These are phyloP conservation scores for Corylus avellana DNA, from an alignment of 306 rosid genomes.

Conservation along the genomic window DNA sequence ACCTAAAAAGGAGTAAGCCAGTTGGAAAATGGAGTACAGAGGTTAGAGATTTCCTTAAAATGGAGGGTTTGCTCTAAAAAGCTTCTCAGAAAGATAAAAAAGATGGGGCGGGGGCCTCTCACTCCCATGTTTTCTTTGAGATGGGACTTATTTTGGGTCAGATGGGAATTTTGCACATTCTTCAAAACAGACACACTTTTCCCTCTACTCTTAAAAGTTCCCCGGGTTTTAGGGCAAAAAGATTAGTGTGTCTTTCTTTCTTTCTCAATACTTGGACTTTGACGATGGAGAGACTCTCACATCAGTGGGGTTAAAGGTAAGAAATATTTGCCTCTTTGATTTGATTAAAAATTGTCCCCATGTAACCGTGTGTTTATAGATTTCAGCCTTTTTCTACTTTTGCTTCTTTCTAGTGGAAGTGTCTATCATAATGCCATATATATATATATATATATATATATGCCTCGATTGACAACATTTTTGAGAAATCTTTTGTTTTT, in stretches of 20 bases:
- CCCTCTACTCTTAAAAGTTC: slow-evolving; percentile 51
- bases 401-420: slow-evolving; percentile 35
- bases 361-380: not conserved
- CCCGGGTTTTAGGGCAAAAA: slow-evolving; percentile 89
- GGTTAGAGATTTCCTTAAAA: slow-evolving; percentile 36
- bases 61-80: slow-evolving; percentile 24
- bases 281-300: slow-evolving; percentile 29
- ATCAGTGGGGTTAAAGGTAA: slow-evolving; percentile 34
- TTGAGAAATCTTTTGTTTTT: too few species aligned
- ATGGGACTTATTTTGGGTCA: slow-evolving; percentile 32
- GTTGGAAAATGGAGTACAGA: slow-evolving; percentile 21
- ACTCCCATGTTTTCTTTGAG: not conserved
- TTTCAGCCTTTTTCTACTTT: slow-evolving; percentile 38
- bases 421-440: not conserved
- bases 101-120: slow-evolving; percentile 21
- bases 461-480: too few species aligned
- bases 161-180: slow-evolving; percentile 63
- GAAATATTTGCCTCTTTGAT: slow-evolving; percentile 24
- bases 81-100: slow-evolving; percentile 10
- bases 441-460: too few species aligned
- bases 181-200: slow-evolving; percentile 60
- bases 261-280: slow-evolving; percentile 68
- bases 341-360: slow-evolving; percentile 48
- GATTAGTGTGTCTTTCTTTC: slow-evolving; percentile 48
- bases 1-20: slow-evolving; percentile 57